A percentile compares a stretch with the other conserved stretches of the same genome.
Evolutionary conservation across 352 stramenopile genomes (phyloP).

Genomic region (Pythium grandisporangium): DNA sequence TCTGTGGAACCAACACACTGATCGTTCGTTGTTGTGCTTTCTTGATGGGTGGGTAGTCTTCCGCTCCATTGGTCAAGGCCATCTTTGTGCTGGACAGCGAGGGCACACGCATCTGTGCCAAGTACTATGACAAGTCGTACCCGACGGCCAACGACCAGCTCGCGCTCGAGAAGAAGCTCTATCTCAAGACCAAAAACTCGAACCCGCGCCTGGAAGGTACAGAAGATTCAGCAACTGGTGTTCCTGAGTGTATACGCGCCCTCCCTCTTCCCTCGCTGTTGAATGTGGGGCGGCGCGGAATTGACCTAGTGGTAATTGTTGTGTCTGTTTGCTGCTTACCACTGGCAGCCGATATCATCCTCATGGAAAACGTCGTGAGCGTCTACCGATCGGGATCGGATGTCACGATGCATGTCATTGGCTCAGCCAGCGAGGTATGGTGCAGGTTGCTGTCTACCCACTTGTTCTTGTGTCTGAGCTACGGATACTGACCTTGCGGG

Average conservation of each 20-base stretch:
- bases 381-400: slow-evolving; percentile 85
- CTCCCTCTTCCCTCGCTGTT: too few relatives aligned
- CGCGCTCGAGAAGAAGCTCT: slow-evolving; percentile 86
- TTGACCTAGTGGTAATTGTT: neutral
- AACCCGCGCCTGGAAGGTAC: slow-evolving; percentile 76
- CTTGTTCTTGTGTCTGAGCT: neutral
- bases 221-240: neutral
- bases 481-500: too few relatives aligned
- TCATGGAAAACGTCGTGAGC: slow-evolving; percentile 87
- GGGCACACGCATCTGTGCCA: slow-evolving; percentile 84
- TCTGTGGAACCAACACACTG: too few relatives aligned
- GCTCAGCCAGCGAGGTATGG: slow-evolving; percentile 66
- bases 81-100: slow-evolving; percentile 87
- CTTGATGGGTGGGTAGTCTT: slow-evolving; percentile 19
- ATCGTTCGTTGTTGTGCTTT: too few relatives aligned
- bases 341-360: slow-evolving; percentile 72
- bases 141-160: slow-evolving; percentile 80
- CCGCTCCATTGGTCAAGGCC: slow-evolving; percentile 76
- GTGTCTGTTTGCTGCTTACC: neutral
- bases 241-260: too few relatives aligned
- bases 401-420: slow-evolving; percentile 85
- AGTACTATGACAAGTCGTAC: slow-evolving; percentile 90
- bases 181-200: slow-evolving; percentile 86
- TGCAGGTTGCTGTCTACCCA: neutral
- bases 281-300: neutral